Evolutionary conservation across 345 rosid species (phyloP).

Genomic region (Populus ilicifolia): DNA sequence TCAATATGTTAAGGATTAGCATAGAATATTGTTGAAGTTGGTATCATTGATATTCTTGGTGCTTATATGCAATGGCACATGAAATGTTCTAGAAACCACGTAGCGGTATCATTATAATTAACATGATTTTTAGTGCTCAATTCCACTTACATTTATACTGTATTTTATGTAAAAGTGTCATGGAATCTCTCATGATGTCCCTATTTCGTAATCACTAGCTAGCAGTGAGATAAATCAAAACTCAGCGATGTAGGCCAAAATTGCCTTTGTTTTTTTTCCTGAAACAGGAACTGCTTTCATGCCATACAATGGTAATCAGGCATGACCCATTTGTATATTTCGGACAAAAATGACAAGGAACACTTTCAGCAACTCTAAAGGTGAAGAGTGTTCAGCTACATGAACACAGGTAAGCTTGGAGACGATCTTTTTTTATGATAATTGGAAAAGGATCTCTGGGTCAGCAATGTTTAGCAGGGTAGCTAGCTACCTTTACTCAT

Average conservation of each 20-base stretch:
- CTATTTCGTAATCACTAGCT: slow-evolving; percentile 11
- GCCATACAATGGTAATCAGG: background rate
- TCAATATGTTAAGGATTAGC: background rate
- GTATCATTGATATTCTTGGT: slow-evolving; percentile 9
- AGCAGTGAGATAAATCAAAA: background rate
- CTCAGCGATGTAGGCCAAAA: background rate
- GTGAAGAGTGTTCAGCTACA: background rate
- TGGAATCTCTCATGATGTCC: slow-evolving; percentile 10
- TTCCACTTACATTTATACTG: background rate
- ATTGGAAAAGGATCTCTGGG: background rate
- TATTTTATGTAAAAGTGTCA: background rate
- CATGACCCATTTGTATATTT: background rate
- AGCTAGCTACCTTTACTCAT: background rate
- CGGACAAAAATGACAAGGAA: background rate
- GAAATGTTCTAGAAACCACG: background rate
- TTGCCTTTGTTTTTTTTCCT: background rate
- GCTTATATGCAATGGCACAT: slow-evolving; percentile 4
- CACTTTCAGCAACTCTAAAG: background rate
- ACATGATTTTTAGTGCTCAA: slow-evolving; percentile 4
- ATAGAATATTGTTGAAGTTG: background rate
- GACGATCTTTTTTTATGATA: background rate
- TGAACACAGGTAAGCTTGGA: background rate
- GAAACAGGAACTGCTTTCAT: background rate
- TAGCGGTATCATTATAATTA: background rate
- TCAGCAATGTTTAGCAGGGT: background rate